phyloP scores from a whole-genome alignment of 768 basidiomycete genomes.

The Tricholoma hemisulphureum region DNA sequence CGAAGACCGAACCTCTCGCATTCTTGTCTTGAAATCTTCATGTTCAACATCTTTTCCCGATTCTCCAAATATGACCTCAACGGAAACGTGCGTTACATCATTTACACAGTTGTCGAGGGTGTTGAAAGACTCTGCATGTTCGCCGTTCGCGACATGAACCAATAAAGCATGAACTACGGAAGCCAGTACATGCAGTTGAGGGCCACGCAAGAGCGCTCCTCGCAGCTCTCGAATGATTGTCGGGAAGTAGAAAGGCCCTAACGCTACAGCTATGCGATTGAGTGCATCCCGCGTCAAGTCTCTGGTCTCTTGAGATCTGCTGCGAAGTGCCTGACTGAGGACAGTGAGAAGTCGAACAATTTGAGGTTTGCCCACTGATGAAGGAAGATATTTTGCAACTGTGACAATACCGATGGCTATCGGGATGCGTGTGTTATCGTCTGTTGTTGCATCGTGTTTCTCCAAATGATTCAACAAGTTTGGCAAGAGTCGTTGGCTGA shows the following conservation, averaged over 20 bases:
- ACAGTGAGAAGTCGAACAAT: conserved; percentile 76
- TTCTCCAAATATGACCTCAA: conserved; percentile 91
- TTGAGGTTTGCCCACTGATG: conserved; percentile 58
- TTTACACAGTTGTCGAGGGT: conserved; percentile 74
- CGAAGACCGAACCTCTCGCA: conserved; percentile 86
- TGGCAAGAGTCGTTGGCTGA: conserved; percentile 76
- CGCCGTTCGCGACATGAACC: conserved; percentile 70
- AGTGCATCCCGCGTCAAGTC: conserved; percentile 83
- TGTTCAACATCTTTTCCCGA: conserved; percentile 85
- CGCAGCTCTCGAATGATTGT: conserved; percentile 76
- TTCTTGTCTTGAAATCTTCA: conserved; percentile 92
- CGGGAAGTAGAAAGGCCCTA: conserved; percentile 75
- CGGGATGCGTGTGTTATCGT: conserved; percentile 85
- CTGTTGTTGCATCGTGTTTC: conserved; percentile 71
- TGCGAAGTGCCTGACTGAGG: conserved; percentile 87
- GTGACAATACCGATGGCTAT: conserved; percentile 84
- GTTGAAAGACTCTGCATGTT: conserved; percentile 52
- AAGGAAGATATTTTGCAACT: conserved; percentile 79
- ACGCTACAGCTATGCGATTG: conserved; percentile 68
- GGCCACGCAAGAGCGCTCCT: conserved; percentile 83
- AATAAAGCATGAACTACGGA: conserved; percentile 80
- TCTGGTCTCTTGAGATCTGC: conserved; percentile 88
- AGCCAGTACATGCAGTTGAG: conserved; percentile 91
- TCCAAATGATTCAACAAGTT: conserved; percentile 77
- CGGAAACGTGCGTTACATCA: conserved; percentile 76